A percentile compares a stretch with the other conserved stretches of the same genome.
phyloP scores from a whole-genome alignment of 768 basidiomycete genomes.

The Coprinopsis strossmayeri region DNA sequence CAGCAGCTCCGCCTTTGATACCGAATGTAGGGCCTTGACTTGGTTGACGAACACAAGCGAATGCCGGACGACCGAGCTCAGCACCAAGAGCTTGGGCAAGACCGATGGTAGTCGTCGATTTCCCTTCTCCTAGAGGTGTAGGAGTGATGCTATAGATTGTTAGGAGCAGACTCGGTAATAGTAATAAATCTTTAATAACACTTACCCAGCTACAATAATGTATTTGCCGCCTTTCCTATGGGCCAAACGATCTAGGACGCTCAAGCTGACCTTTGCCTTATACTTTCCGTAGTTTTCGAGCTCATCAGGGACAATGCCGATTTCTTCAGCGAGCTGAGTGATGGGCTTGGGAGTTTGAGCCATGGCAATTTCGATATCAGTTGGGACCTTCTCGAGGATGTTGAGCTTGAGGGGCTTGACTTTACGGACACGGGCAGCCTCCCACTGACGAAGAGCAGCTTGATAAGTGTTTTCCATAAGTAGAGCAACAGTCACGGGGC shows the following conservation, averaged over 20 bases:
- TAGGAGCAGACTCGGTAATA: constrained; percentile 18
- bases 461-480: constrained; percentile 92
- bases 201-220: constrained; percentile 87
- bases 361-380: constrained; percentile 94
- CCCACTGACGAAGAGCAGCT: constrained; percentile 79
- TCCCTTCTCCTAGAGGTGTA: constrained; percentile 95
- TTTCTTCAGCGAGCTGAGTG: constrained; percentile 76
- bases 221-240: constrained; percentile 94
- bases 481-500: constrained; percentile 99
- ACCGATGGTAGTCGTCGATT: constrained; percentile 97
- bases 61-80: constrained; percentile 85
- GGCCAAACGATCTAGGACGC: constrained; percentile 74
- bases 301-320: constrained; percentile 81
- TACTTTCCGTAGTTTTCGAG: constrained; percentile 92
- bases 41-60: constrained; percentile 96
- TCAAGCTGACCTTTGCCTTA: constrained; percentile 96
- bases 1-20: constrained; percentile 98
- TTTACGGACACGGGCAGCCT: constrained; percentile 56
- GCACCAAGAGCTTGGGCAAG: constrained; percentile 95
- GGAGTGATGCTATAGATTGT: constrained; percentile 65
- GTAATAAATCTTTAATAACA: background rate
- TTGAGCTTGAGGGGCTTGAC: constrained; percentile 76
- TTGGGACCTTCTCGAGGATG: constrained; percentile 82
- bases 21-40: constrained; percentile 99
- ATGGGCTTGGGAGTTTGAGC: constrained; percentile 92